These are phyloP conservation scores for Capronia coronata DNA, from an alignment of 2,329 filamentous ascomycete genomes.

Conservation along the genomic window DNA sequence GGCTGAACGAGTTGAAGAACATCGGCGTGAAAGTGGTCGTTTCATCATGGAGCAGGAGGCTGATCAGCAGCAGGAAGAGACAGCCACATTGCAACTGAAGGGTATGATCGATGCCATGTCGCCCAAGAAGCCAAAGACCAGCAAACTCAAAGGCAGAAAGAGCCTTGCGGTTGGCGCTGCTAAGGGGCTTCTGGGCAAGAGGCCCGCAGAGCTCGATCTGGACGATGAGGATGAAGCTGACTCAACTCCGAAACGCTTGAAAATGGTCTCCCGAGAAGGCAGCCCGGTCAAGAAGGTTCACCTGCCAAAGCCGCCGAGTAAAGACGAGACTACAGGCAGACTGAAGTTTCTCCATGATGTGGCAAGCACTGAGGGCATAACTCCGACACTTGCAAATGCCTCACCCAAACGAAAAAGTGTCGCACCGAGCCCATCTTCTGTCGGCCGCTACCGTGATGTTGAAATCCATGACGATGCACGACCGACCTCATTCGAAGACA, in stretches of 20 bases:
- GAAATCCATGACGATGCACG: constrained; percentile 14
- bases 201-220: constrained; percentile 63
- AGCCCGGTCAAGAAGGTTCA: constrained; percentile 72
- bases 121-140: constrained; percentile 54
- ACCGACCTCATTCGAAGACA: constrained; percentile 29
- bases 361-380: constrained; percentile 28
- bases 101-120: constrained; percentile 74
- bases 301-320: constrained; percentile 62
- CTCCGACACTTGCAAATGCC: constrained; percentile 38
- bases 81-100: constrained; percentile 61
- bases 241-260: constrained; percentile 57
- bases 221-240: constrained; percentile 55
- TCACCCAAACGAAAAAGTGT: constrained; percentile 46
- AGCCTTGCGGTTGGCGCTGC: constrained; percentile 71
- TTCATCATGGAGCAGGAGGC: constrained; percentile 51
- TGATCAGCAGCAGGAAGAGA: constrained; percentile 49
- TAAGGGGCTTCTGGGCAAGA: constrained; percentile 65
- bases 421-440: constrained; percentile 52
- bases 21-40: constrained; percentile 55
- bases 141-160: constrained; percentile 60
- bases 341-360: constrained; percentile 41
- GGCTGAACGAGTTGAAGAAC: constrained; percentile 54
- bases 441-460: constrained; percentile 51
- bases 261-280: constrained; percentile 53
- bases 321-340: constrained; percentile 60